Conservation (phyloP, 2,329 filamentous ascomycete species). For the Verticillium longisporum region DNA sequence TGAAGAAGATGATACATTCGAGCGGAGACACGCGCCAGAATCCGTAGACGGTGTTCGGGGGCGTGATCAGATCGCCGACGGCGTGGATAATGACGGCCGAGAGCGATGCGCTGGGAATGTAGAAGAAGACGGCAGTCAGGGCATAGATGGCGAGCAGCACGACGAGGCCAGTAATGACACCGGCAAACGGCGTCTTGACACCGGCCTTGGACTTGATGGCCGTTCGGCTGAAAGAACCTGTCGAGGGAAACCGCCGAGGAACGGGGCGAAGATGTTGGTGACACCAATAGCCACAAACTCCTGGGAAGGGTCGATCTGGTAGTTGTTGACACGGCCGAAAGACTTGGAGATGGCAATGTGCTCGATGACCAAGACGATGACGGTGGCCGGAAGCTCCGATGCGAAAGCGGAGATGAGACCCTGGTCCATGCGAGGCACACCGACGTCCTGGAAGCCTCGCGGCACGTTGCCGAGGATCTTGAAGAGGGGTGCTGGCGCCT, state of each 20-base stretch:
- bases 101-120: conserved; percentile 76
- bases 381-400: conserved; percentile 69
- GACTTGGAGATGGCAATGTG: conserved; percentile 97
- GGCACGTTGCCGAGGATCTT: conserved; percentile 71
- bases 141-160: conserved; percentile 89
- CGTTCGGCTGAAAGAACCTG: conserved; percentile 91
- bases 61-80: conserved; percentile 85
- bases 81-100: conserved; percentile 93
- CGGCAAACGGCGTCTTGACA: conserved; percentile 83
- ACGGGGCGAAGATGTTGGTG: conserved; percentile 82
- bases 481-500: conserved; percentile 57
- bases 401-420: conserved; percentile 63
- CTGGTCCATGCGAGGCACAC: conserved; percentile 60
- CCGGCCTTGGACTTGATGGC: conserved; percentile 97
- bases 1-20: conserved; percentile 88
- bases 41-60: conserved; percentile 84
- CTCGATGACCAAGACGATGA: conserved; percentile 94
- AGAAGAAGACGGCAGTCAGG: conserved; percentile 83
- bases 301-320: conserved; percentile 90
- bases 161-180: conserved; percentile 78
- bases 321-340: conserved; percentile 93
- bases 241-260: conserved; percentile 86
- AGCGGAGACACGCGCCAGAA: conserved; percentile 92
- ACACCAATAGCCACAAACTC: conserved; percentile 93
- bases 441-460: conserved; percentile 75